Base-by-base conservation (phyloP, 2,329 filamentous ascomycete genomes). In the Claviceps fusiformis region DNA sequence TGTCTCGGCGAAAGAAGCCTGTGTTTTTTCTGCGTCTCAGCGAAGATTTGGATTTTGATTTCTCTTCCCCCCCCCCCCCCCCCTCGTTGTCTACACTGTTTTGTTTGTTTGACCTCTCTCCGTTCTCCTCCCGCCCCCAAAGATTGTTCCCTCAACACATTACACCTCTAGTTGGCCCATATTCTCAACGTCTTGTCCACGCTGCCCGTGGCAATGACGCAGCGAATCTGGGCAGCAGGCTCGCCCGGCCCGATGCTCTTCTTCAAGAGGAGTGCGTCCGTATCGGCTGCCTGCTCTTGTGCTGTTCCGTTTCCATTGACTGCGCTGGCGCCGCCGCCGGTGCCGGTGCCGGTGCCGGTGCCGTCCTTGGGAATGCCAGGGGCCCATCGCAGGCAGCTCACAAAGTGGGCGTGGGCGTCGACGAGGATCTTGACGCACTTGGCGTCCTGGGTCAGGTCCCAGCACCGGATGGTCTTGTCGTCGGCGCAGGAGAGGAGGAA, bases 381-480 rank as follows among this genome's bases (percentile, higher is more conserved):
- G 2, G 90, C 92, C 91, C 92, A 97, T 58, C 89, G 74, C 63
- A 96, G 76, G 65, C 87, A 92, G 57, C 82, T 90, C 52, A 96
- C 81, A 64, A 97, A 96, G 65, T 90, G 89, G 5, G 79, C 83
- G 66, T 95, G 90, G 0, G 83, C 83, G 59, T 89, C 87, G 43
- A 78, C 76, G 17, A 97, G 73, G 0, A 82, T 84, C 70, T 92
- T 92, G 61, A 95, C 89, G 63, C 89, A 92, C 64, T 90, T 91
- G 46, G 88, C 89, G 67, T 95, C 90, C 67, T 97, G 92, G 31
- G 80, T 79, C 31, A 97, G 74, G 72, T 97, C 92, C 92, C 92
- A 97, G 73, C 91, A 96, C 55, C 91, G 79, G 57, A 97, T 77
- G 5, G 89, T 91, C 73, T 93, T 95, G 72, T 97, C 92, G 67